phyloP scores from a whole-genome alignment of 192 early-diverging fungal species.

The Coemansia biformis region DNA sequence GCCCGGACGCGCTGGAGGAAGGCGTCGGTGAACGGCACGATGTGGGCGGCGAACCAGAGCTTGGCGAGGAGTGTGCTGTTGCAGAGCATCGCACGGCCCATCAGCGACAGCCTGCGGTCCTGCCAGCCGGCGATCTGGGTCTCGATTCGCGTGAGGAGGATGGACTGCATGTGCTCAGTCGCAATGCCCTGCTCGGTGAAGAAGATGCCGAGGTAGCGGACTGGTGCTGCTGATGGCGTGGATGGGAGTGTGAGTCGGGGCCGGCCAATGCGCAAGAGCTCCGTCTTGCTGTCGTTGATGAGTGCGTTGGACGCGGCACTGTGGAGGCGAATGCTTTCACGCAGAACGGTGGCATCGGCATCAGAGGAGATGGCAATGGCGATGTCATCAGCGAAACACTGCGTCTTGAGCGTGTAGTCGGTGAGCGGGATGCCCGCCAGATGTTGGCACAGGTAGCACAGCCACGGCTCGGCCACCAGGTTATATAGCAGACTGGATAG shows the following conservation, averaged over 20 bases:
- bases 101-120: background rate
- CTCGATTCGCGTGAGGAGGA: background rate
- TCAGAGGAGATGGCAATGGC: too few species aligned
- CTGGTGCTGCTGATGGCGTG: background rate
- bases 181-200: constrained; percentile 3
- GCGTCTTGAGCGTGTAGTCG: too few species aligned
- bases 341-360: constrained; percentile 6
- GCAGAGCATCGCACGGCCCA: background rate
- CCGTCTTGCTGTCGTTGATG: constrained; percentile 10
- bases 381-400: too few species aligned
- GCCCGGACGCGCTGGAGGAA: too few species aligned
- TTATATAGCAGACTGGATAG: too few species aligned
- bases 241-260: background rate
- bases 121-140: background rate
- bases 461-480: too few species aligned
- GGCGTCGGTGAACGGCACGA: too few species aligned
- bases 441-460: too few species aligned
- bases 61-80: constrained; percentile 2
- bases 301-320: constrained; percentile 2
- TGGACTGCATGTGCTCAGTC: background rate
- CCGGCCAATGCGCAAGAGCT: constrained; percentile 3
- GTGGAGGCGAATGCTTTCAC: too few species aligned
- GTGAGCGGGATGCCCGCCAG: too few species aligned
- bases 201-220: constrained; percentile 10
- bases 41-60: too few species aligned